A percentile compares a stretch with the other conserved stretches of the same genome.
Evolutionary conservation across 208 protist genomes (phyloP).

Genomic region (Leishmania braziliensis): DNA sequence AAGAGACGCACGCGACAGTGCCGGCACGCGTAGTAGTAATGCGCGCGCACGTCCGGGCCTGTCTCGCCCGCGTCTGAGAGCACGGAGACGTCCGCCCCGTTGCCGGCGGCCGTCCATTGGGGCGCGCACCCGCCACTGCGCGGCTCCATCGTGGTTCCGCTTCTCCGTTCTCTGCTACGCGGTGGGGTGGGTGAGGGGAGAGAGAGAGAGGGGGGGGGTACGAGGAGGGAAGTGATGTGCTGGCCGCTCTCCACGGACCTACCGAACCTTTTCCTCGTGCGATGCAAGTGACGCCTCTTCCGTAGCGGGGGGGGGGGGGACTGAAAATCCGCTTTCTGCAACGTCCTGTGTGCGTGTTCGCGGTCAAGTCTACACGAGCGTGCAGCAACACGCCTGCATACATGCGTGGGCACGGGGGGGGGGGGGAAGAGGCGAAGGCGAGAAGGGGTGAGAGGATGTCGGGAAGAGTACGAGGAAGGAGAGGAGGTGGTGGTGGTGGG

Average conservation of each 20-base stretch:
- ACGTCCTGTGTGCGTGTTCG: background rate
- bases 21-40: slow-evolving; percentile 57
- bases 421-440: background rate
- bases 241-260: background rate
- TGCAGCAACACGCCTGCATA: background rate
- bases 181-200: background rate
- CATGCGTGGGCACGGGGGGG: background rate
- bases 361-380: background rate
- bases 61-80: background rate
- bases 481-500: background rate
- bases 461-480: background rate
- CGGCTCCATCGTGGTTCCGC: background rate
- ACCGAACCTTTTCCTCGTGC: background rate
- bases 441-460: background rate
- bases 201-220: background rate
- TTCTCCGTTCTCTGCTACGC: background rate
- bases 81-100: background rate
- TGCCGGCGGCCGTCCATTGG: background rate
- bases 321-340: background rate
- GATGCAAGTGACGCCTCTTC: background rate
- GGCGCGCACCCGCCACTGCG: background rate
- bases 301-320: background rate
- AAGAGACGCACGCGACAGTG: slow-evolving; percentile 65
- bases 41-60: background rate
- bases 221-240: background rate